Evolutionary conservation across 1,284 basidiomycete genomes (phyloP).

Genomic region (Fomitopsis palustris): DNA sequence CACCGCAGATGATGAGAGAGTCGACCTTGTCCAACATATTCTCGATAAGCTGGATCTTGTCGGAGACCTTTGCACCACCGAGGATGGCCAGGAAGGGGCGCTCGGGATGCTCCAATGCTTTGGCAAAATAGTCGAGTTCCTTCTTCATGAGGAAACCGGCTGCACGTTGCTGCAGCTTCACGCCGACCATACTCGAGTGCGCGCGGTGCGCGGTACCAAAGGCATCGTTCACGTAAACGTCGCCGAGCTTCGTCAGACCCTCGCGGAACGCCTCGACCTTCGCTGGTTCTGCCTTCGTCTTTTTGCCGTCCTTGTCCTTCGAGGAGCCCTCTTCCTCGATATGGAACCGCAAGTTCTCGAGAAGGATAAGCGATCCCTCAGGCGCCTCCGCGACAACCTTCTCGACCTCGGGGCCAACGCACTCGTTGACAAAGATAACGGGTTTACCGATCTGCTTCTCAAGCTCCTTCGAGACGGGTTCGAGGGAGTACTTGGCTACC

Average conservation of each 20-base stretch:
- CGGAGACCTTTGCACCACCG: slow-evolving; percentile 98
- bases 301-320: slow-evolving; percentile 91
- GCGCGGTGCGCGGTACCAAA: slow-evolving; percentile 99
- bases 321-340: slow-evolving; percentile 96
- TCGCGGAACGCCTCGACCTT: slow-evolving; percentile 85
- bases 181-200: slow-evolving; percentile 98
- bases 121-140: slow-evolving; percentile 98
- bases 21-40: slow-evolving; percentile 99
- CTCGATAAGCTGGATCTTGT: slow-evolving; percentile 99
- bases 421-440: slow-evolving; percentile 86
- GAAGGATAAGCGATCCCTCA: slow-evolving; percentile 82
- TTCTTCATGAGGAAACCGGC: slow-evolving; percentile 98
- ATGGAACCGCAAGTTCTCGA: slow-evolving; percentile 99
- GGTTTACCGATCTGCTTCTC: slow-evolving; percentile 65
- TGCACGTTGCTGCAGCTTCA: slow-evolving; percentile 91
- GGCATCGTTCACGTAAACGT: slow-evolving; percentile 98
- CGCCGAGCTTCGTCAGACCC: slow-evolving; percentile 87
- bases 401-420: slow-evolving; percentile 85
- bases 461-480: slow-evolving; percentile 79
- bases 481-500: slow-evolving; percentile 88
- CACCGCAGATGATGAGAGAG: slow-evolving; percentile 95
- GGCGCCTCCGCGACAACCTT: slow-evolving; percentile 70
- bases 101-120: slow-evolving; percentile 93
- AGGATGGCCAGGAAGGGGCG: slow-evolving; percentile 97
- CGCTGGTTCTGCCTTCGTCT: slow-evolving; percentile 87